Evolutionary conservation across 2,329 filamentous ascomycete species (phyloP).

Genomic region (Onygena corvina): DNA sequence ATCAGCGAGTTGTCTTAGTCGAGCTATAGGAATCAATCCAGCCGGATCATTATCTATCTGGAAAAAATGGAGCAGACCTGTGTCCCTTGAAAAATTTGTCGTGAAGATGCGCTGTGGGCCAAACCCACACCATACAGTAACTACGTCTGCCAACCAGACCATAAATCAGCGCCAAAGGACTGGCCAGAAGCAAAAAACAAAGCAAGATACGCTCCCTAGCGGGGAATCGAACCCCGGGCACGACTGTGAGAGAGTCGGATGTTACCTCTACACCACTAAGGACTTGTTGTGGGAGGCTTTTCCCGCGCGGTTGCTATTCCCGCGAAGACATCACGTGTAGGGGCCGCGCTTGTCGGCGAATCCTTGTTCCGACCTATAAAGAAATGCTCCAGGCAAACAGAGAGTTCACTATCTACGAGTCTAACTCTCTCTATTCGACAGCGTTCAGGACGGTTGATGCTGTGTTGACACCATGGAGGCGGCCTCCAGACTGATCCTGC

Average conservation of each 20-base stretch:
- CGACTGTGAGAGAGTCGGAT: constrained; percentile 18
- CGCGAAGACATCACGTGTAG: too few species aligned
- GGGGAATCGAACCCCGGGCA: constrained; percentile 14
- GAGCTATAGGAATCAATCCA: background rate
- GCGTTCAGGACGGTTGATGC: background rate
- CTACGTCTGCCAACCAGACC: background rate
- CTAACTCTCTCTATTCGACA: background rate
- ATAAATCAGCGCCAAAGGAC: background rate
- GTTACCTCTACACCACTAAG: constrained; percentile 17
- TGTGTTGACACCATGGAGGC: constrained; percentile 24
- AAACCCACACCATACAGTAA: background rate
- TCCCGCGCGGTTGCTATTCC: too few species aligned
- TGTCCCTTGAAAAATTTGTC: background rate
- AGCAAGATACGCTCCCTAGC: constrained; percentile 4
- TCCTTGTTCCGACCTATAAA: background rate
- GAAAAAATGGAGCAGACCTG: background rate
- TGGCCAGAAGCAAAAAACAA: background rate
- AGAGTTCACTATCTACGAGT: background rate
- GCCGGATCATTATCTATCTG: background rate
- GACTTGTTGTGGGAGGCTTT: constrained; percentile 3
- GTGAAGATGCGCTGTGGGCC: background rate
- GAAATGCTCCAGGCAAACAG: background rate
- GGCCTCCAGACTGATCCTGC: constrained; percentile 23
- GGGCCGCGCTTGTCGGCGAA: background rate
- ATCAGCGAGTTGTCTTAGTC: background rate